Evolutionary conservation across 768 basidiomycete genomes (phyloP).

Genomic region (Cantharellus cinnabarinus): DNA sequence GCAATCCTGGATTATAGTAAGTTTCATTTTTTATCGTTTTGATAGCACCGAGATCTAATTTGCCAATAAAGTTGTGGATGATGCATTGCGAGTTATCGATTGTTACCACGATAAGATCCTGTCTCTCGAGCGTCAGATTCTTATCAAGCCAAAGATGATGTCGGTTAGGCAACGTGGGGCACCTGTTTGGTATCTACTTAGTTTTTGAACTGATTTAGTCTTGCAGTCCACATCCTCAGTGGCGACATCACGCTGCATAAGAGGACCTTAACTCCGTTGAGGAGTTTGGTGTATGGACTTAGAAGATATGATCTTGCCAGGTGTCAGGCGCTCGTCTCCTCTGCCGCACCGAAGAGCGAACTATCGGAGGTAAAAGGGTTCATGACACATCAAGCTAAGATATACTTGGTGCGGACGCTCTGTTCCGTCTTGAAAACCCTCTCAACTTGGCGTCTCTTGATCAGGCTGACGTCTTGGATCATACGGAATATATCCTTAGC

Average conservation of each 20-base stretch:
- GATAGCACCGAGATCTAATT: too few species aligned
- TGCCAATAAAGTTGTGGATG: constrained; percentile 35
- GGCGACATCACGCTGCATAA: constrained; percentile 58
- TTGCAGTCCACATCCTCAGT: constrained; percentile 49
- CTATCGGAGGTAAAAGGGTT: constrained; percentile 30
- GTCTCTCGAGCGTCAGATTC: constrained; percentile 36
- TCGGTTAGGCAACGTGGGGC: constrained; percentile 37
- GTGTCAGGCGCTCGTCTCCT: constrained; percentile 34
- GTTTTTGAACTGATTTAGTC: background rate
- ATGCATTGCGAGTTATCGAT: constrained; percentile 27
- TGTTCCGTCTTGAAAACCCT: background rate
- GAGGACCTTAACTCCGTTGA: constrained; percentile 52
- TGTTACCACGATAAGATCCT: constrained; percentile 39
- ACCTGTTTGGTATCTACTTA: background rate
- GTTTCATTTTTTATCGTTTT: constrained; percentile 2
- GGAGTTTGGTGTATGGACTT: constrained; percentile 44
- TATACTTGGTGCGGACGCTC: constrained; percentile 30
- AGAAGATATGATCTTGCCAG: constrained; percentile 52
- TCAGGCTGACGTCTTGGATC: constrained; percentile 55
- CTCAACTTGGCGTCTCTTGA: background rate
- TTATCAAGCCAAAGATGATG: constrained; percentile 38
- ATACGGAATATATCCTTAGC: constrained; percentile 49
- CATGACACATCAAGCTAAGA: constrained; percentile 48
- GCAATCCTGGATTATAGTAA: constrained; percentile 37
- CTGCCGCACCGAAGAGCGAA: constrained; percentile 12